Percentiles rank a stretch among this genome's conserved stretches.
Evolutionary conservation across 2,329 filamentous ascomycete species (phyloP).

Genomic region (Metarhizium anisopliae): DNA sequence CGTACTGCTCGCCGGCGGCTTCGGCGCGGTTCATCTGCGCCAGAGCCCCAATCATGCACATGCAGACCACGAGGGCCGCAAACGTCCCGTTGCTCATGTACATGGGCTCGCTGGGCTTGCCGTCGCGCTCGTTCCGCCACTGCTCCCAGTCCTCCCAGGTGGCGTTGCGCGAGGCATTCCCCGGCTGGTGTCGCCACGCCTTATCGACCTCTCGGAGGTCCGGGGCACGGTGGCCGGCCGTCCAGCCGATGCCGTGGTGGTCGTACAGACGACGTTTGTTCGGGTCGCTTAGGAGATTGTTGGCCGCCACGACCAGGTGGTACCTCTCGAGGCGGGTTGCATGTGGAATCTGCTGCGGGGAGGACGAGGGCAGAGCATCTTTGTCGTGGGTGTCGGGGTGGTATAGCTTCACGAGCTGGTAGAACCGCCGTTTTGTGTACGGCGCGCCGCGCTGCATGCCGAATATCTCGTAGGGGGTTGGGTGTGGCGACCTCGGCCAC

Average conservation of each 20-base stretch:
- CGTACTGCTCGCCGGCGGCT: conserved; percentile 48
- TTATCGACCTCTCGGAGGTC: conserved; percentile 35
- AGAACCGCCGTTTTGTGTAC: conserved; percentile 80
- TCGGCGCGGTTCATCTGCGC: conserved; percentile 64
- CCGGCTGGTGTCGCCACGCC: conserved; percentile 39
- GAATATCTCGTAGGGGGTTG: conserved; percentile 89
- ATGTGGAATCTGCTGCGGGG: conserved; percentile 29
- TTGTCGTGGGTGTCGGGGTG: conserved; percentile 64
- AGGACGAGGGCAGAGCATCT: conserved; percentile 6
- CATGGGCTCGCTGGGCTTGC: conserved; percentile 38
- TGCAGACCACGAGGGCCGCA: conserved; percentile 54
- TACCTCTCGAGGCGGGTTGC: conserved; percentile 76
- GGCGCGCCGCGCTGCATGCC: conserved; percentile 45
- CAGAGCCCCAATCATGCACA: conserved; percentile 61
- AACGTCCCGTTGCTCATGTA: conserved; percentile 78
- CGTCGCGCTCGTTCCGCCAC: conserved; percentile 53
- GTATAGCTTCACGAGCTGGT: conserved; percentile 89
- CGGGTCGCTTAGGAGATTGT: conserved; percentile 79
- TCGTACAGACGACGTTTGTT: conserved; percentile 76
- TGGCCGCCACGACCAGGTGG: conserved; percentile 76
- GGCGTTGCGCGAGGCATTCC: conserved; percentile 57
- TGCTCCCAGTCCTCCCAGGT: conserved; percentile 98
- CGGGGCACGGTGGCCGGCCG: conserved; percentile 34
- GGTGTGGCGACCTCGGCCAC: conserved; percentile 42
- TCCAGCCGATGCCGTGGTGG: conserved; percentile 73